Conservation (phyloP, 805 yeast species). For the Spencermartinsiella europaea region DNA sequence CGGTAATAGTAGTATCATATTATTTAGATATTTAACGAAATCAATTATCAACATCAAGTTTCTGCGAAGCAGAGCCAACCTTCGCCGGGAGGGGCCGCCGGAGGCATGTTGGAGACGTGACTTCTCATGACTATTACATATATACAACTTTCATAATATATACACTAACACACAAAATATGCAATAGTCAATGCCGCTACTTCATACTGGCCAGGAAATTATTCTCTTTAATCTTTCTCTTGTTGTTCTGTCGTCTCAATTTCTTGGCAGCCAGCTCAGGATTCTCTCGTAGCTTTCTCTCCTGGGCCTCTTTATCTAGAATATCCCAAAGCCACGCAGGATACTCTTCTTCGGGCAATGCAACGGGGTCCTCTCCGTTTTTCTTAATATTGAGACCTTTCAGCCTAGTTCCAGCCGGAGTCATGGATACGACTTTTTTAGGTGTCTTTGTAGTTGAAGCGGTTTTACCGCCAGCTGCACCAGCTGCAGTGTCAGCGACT, state of each 20-base stretch:
- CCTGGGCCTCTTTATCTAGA: conserved; percentile 61
- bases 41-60: too few relatives aligned
- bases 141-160: too few relatives aligned
- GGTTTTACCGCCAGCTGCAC: not conserved
- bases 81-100: not conserved
- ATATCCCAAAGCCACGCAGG: conserved; percentile 94
- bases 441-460: not conserved
- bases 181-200: too few relatives aligned
- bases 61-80: not conserved
- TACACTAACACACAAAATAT: too few relatives aligned
- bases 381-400: conserved; percentile 74
- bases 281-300: conserved; percentile 49
- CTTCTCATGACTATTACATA: too few relatives aligned
- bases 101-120: not conserved
- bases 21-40: too few relatives aligned
- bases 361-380: conserved; percentile 81
- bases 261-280: conserved; percentile 67
- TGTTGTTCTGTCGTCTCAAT: conserved; percentile 61
- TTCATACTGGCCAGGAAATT: conserved; percentile 67
- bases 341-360: conserved; percentile 80
- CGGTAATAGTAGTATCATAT: too few relatives aligned
- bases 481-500: not conserved
- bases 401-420: conserved; percentile 45
- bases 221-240: conserved; percentile 64
- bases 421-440: conserved; percentile 23